A percentile compares a stretch with the other conserved stretches of the same genome.
Conservation (phyloP, 768 basidiomycete species). For the Leccinum subtestaceum region DNA sequence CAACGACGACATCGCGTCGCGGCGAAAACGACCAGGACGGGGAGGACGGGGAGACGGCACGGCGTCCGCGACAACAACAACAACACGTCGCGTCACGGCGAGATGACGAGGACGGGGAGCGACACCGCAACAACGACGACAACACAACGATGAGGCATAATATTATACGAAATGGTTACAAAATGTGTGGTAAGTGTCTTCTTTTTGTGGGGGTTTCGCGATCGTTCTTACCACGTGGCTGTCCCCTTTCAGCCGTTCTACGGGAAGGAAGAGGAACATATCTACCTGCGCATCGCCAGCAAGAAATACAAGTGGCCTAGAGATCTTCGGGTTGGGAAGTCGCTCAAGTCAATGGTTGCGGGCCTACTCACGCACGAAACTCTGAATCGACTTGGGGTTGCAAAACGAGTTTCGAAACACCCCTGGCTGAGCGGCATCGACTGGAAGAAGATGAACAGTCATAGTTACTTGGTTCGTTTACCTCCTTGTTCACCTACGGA, state of each 20-base stretch:
- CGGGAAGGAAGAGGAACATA: conserved; percentile 25
- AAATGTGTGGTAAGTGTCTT: conserved; percentile 30
- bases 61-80: no score
- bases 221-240: background rate
- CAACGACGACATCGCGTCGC: no score
- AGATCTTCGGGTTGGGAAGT: conserved; percentile 34
- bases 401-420: conserved; percentile 37
- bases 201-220: background rate
- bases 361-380: conserved; percentile 40
- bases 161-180: conserved; percentile 53
- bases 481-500: background rate
- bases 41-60: no score
- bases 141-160: conserved; percentile 30
- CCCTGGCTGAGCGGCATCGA: conserved; percentile 46
- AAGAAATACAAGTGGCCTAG: conserved; percentile 40
- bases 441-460: conserved; percentile 45
- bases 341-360: conserved; percentile 42
- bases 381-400: conserved; percentile 38
- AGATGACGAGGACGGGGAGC: no score
- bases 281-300: conserved; percentile 26
- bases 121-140: no score
- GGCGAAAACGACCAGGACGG: no score
- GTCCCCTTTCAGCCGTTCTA: conserved; percentile 24
- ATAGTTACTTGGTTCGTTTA: conserved; percentile 44
- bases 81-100: no score